Base-by-base conservation (phyloP, 495 filamentous ascomycete species). In the Pseudotulostoma volvatum region DNA sequence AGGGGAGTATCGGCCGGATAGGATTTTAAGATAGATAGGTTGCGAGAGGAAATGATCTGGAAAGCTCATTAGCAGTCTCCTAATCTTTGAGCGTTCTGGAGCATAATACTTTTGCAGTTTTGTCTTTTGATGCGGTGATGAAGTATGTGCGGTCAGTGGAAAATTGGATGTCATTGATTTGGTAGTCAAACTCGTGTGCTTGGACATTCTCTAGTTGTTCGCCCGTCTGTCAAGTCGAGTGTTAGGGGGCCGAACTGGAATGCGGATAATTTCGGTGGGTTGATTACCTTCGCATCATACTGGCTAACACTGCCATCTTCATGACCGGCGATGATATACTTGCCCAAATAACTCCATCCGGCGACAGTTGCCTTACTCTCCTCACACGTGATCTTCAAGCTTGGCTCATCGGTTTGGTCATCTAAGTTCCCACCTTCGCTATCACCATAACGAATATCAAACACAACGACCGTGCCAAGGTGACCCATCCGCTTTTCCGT, bases 401-500 rank as follows among this genome's bases (percentile, higher is more conserved):
- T 70, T 34, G 74, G 83, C 67, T 92, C 84, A 50, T 83, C 74
- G 42, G 68, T 74, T 64, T 97, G 90, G 45, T 77, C 74, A 34
- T 52, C 46, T 37, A 66, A 40, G 54, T 63, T 53, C 25, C 44
- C 44, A 14, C 45, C 39, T n/a, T 80, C 77, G 17, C 84, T 66
- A 40, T 78, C 71, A 50, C 93, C 85, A 36, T 76, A 70, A 40
- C 67, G 68, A 64, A 97, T 81, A 52, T 90, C 82, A 40, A 93
- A 68, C 20, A 95, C 84, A 16, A 83, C 84, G 49, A 96, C 93
- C 28, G 85, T 90, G 49, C 88, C 82, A 38, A 96, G 63, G 56
- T 83, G 82, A 39, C 90, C 90, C 77, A 88, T 92, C 51, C 90
- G 86, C 79, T 92, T 90, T 65, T 97, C 90, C 20, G 90, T 97